Base-by-base conservation (phyloP, 106 monocot species). In the Platanthera zijinensis region DNA sequence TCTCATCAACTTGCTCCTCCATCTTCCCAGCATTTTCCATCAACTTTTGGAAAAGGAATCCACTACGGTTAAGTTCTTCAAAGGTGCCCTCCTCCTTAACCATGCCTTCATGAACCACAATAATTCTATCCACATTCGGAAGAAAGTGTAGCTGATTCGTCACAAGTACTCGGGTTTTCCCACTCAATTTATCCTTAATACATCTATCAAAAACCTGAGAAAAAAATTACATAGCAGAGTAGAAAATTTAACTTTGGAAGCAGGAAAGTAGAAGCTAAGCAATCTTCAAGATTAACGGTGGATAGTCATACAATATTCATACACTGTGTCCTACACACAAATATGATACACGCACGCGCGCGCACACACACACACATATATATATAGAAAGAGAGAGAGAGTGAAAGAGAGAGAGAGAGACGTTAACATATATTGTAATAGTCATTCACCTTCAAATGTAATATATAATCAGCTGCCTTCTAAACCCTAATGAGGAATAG, bases 1-100 rank as follows among this genome's bases (percentile, higher is more conserved):
- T 79, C 57, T 90, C 87, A 52, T 94, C 94, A 56, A 80, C 39
- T 57, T 88, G 88, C 51, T 99, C 99, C 81, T 99, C 94, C 90
- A 94, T 88, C 84, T 92, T 99, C 51, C 99, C 99, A 77, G 99
- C 99, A 99, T 92, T 99, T 85, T 99, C 99, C 99, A 99, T 99
- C 62, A 99, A 81, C 39, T 99, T 94, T 78, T 92, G 89, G 74
- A 99, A 99, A 30, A 94, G 78, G 3, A 79, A 61, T 30, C 99
- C 99, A 81, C 76, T 82, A 30, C 30, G 76, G 80, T 61, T 94
- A 64, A 99, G 86, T 79, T 94, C 88, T 74, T 99, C 99, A 85
- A 85, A 99, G 6, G 99, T 99, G 52, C 99, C 99, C 83, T 88
- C 86, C 78, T 99, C 99, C 85, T 94, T 99, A 14, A 99, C 79